A percentile compares a stretch with the other conserved stretches of the same genome.
Evolutionary conservation across 768 basidiomycete species (phyloP).

Genomic region (Candolleomyces aberdarensis): DNA sequence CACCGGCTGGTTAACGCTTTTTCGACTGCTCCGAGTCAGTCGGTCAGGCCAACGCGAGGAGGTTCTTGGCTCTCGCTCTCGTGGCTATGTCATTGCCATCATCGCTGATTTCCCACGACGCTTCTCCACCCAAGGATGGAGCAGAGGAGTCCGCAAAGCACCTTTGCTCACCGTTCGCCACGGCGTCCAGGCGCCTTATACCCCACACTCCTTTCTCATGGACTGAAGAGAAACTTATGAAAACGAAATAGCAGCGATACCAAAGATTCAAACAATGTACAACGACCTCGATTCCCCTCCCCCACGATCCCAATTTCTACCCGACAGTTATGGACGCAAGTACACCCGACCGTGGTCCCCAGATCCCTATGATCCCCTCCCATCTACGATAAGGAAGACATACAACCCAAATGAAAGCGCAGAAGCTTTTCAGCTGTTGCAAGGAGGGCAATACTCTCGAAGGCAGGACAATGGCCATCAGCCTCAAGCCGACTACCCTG

Average conservation of each 20-base stretch:
- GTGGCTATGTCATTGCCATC: not conserved
- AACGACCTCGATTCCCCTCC: slow-evolving; percentile 48
- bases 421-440: slow-evolving; percentile 11
- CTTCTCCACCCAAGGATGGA: not conserved
- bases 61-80: not conserved
- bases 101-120: not conserved
- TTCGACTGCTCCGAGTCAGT: too few species aligned
- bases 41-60: too few species aligned
- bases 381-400: slow-evolving; percentile 15
- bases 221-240: not conserved
- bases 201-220: not conserved
- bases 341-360: slow-evolving; percentile 57
- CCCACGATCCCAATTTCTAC: slow-evolving; percentile 50
- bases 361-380: slow-evolving; percentile 47
- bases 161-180: not conserved
- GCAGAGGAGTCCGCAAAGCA: not conserved
- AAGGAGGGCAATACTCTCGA: slow-evolving; percentile 11
- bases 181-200: not conserved
- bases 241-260: not conserved
- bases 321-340: not conserved
- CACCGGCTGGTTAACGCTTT: too few species aligned
- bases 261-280: slow-evolving; percentile 32
- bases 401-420: not conserved
- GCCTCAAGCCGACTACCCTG: slow-evolving; percentile 13
- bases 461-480: slow-evolving; percentile 9